Conservation (phyloP, 495 filamentous ascomycete species). For the Podospora pseudoanserina region DNA sequence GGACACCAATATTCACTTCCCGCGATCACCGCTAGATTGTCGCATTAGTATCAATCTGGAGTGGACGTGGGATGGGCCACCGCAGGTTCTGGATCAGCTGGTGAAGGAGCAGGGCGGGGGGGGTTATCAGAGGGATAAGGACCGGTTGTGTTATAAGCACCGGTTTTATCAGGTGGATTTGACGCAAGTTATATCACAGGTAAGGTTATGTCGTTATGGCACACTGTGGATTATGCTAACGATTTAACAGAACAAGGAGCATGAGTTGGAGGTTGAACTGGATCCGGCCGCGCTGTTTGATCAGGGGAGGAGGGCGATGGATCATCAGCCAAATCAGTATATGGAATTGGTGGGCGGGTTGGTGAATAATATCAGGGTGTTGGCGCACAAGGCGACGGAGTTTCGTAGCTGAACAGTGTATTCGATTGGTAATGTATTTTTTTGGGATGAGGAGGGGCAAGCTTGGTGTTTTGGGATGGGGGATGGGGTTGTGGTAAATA, state of each 20-base stretch:
- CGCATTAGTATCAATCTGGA: constrained; percentile 88
- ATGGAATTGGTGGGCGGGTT: constrained; percentile 73
- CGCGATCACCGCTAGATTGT: constrained; percentile 70
- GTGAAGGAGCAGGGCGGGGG: constrained; percentile 31
- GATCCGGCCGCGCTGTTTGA: constrained; percentile 62
- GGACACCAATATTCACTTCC: constrained; percentile 76
- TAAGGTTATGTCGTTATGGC: not conserved
- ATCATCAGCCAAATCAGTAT: constrained; percentile 62
- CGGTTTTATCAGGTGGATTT: constrained; percentile 81
- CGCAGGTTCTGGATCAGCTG: constrained; percentile 48
- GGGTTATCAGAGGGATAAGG: constrained; percentile 70
- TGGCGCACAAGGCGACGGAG: constrained; percentile 39
- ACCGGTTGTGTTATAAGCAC: constrained; percentile 84
- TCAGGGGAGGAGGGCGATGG: constrained; percentile 60
- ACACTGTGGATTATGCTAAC: not conserved
- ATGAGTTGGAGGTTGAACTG: constrained; percentile 86
- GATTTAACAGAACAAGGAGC: constrained; percentile 57
- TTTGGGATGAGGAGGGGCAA: too few species aligned
- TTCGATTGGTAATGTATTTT: not conserved
- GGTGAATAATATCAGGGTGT: constrained; percentile 73
- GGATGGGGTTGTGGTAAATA: too few species aligned
- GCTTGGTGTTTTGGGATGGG: too few species aligned
- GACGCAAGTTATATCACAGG: constrained; percentile 67
- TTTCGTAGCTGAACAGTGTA: not conserved
- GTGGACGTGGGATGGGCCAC: constrained; percentile 73